phyloP scores from a whole-genome alignment of 2,329 filamentous ascomycete genomes.

The Fusarium palustre region DNA sequence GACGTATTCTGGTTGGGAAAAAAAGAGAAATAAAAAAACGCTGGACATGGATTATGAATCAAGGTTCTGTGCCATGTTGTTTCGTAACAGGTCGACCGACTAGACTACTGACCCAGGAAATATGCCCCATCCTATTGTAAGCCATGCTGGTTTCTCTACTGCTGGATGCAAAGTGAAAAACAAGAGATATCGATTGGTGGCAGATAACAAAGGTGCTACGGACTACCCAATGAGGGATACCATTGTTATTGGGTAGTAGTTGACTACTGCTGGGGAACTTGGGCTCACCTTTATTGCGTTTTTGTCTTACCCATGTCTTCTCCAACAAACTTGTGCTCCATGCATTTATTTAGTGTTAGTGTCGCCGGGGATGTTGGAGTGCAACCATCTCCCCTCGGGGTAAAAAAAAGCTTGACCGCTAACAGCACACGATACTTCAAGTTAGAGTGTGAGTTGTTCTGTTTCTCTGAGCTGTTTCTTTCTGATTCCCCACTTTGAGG shows the following conservation, averaged over 20 bases:
- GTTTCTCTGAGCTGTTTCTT: too few relatives aligned
- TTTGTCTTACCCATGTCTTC: slow-evolving; percentile 22
- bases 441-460: not conserved
- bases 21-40: not conserved
- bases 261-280: slow-evolving; percentile 13
- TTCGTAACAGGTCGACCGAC: too few relatives aligned
- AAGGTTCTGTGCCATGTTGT: slow-evolving; percentile 33
- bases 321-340: slow-evolving; percentile 24
- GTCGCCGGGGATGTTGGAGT: slow-evolving; percentile 9
- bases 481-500: not conserved
- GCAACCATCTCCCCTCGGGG: slow-evolving; percentile 1
- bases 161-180: not conserved
- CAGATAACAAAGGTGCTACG: not conserved
- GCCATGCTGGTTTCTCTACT: not conserved
- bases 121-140: slow-evolving; percentile 18
- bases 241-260: not conserved
- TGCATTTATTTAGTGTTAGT: slow-evolving; percentile 3
- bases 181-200: slow-evolving; percentile 7
- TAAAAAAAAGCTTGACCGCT: slow-evolving; percentile 7
- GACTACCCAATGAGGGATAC: slow-evolving; percentile 22
- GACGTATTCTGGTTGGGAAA: slow-evolving; percentile 40
- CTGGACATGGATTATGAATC: slow-evolving; percentile 18
- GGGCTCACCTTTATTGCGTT: slow-evolving; percentile 1
- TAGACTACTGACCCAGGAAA: not conserved
- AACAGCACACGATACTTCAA: not conserved